Conservation (phyloP, 371 early-diverging fungal genomes). For the Mortierella polycephala region DNA sequence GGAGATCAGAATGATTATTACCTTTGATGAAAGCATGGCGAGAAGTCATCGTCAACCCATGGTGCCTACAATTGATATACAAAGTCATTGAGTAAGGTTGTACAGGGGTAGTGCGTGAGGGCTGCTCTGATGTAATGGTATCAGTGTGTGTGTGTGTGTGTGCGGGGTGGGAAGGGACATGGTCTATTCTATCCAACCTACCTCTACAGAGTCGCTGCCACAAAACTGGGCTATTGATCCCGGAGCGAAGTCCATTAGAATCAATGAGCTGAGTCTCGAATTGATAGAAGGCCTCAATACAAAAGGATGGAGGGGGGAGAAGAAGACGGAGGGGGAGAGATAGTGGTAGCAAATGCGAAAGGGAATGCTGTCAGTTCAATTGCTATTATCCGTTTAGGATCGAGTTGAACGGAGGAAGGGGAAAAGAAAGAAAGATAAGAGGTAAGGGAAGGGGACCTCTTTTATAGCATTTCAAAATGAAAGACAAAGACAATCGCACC, state of each 20-base stretch:
- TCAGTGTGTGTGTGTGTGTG: too few species aligned
- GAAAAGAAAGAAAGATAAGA: too few species aligned
- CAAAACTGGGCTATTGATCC: conserved; percentile 30
- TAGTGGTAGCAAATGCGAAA: background rate
- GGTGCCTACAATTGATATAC: conserved; percentile 18
- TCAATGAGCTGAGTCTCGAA: conserved; percentile 15
- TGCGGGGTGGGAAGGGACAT: background rate
- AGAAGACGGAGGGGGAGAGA: background rate
- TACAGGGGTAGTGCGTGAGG: background rate
- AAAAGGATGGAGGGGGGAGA: background rate
- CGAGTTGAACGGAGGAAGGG: too few species aligned
- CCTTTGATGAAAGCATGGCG: conserved; percentile 53
- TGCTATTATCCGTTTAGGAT: too few species aligned
- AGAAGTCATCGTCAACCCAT: conserved; percentile 50
- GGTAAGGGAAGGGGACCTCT: too few species aligned
- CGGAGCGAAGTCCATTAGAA: conserved; percentile 12
- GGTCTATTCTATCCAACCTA: background rate
- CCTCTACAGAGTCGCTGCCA: conserved; percentile 48
- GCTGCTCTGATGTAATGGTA: background rate
- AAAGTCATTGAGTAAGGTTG: background rate
- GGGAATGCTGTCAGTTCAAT: background rate
- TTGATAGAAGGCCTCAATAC: background rate
- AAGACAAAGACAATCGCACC: too few species aligned
- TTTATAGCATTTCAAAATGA: too few species aligned
- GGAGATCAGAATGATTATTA: conserved; percentile 5